phyloP scores from a whole-genome alignment of 2,329 filamentous ascomycete species.

The Venturia pyrina region DNA sequence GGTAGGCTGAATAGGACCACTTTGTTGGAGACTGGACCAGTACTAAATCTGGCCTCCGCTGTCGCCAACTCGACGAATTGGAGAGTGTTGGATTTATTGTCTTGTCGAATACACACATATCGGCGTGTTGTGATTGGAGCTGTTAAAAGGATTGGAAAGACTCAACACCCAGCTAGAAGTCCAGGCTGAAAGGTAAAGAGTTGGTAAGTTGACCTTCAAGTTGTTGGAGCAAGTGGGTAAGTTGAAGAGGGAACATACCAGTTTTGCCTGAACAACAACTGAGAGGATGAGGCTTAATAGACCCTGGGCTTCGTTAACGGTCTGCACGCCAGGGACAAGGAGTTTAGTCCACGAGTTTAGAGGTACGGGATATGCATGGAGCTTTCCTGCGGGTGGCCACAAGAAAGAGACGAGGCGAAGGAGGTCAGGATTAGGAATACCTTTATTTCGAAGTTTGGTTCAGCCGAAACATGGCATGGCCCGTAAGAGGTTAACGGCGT shows the following conservation, averaged over 20 bases:
- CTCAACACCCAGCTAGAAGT: constrained; percentile 8
- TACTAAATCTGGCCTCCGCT: constrained; percentile 25
- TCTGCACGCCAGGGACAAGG: constrained; percentile 7
- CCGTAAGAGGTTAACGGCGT: background rate
- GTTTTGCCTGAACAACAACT: constrained; percentile 3
- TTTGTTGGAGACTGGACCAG: constrained; percentile 23
- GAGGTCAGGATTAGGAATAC: background rate
- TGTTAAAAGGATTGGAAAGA: background rate
- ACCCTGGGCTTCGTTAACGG: constrained; percentile 6
- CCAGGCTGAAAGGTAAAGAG: constrained; percentile 5
- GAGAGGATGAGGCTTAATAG: constrained; percentile 6
- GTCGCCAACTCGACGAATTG: constrained; percentile 27
- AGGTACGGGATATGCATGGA: constrained; percentile 1
- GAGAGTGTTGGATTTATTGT: constrained; percentile 27
- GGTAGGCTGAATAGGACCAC: constrained; percentile 26
- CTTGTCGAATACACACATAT: constrained; percentile 32
- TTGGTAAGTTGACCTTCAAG: background rate
- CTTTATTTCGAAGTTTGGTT: constrained; percentile 6
- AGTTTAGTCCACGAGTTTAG: constrained; percentile 5
- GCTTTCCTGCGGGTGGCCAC: background rate
- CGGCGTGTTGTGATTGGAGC: constrained; percentile 17
- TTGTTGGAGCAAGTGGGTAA: background rate
- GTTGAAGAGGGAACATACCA: background rate
- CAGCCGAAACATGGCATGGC: constrained; percentile 1
- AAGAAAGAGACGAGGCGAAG: constrained; percentile 4